Evolutionary conservation across 208 protist genomes (phyloP), one percentile per base, ranked within the genome.

Genomic region (Spongospora subterranea): DNA sequence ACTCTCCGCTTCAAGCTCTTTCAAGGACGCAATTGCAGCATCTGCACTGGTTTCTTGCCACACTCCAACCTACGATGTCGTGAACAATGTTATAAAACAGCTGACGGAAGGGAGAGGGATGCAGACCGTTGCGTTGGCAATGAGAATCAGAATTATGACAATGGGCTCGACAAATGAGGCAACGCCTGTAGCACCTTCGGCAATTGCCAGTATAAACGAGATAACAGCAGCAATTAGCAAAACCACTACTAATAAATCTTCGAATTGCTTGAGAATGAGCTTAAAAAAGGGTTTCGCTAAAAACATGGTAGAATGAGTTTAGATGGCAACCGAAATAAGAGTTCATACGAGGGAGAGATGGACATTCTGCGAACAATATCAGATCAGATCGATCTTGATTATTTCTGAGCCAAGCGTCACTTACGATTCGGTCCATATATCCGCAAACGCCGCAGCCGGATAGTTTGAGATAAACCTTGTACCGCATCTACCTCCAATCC

Each of bases 111-210:
- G 95, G 95, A 41, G 94, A 94, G 91, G 97, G 96, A 89, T 98
- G 97, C 94, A 95, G 43, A 98, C 96, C 39, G 95, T 92, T 0
- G 97, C 96, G 88, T 98, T 98, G 38, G 97, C 54, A 0, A 97
- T 94, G 65, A 98, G 95, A 94, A 98, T 98, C 29, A 97, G 91
- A 11, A 98, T 92, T 93, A 98, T 98, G 64, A 98, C 97, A 89
- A 96, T 95, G 0, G 97, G 96, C 92, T 98, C 97, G 0, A 98
- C 95, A 90, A 98, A 97, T 0, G 93, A 92, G 0, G 46, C 89
- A 20, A 88, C 0, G 0, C 45, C 39, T 11, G 94, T 89, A 40
- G 93, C 64, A 43, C 96, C 95, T 0, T 94, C 92, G 35, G 96
- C 32, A 20, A 96, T 50, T 0, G 96, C 95, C 65, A 97, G 94